Base-by-base conservation (phyloP, 2,329 filamentous ascomycete genomes). In the Sarocladium brachiariae region DNA sequence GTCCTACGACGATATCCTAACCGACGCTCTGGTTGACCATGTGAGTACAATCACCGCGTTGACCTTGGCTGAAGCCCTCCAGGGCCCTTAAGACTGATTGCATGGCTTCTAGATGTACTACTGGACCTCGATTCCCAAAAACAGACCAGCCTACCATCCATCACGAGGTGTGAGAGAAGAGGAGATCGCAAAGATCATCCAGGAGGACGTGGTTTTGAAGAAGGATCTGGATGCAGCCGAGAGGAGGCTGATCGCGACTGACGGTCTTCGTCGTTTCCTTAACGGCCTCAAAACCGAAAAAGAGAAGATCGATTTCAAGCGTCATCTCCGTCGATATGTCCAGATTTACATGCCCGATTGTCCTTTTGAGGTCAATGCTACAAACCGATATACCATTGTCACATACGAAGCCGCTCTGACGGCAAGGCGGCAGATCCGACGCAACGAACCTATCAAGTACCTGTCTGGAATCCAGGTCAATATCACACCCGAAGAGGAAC, bases 101-200 rank as follows among this genome's bases (percentile, higher is more conserved):
- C 58, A 64, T 53, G 47, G 54, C 53, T 7, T 46, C 53, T 58
- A 96, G 92, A 86, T 89, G 9, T 96, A 88, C 69, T 99, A 93
- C 74, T 97, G 93, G 92, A 92, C 92, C 5, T 87, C 81, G 3
- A 96, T 96, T 53, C 91, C 92, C 56, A 99, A 99, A 70, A 96
- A 97, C 62, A 84, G 87, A 54, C 83, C 82, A 51, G 89, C 88
- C 51, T 97, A 95, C 67, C 87, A 88, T 60, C 79, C 89, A 1
- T 89, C 87, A 6, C 84, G 93, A 55, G 89, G 89, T 35, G 75
- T 97, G 48, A 81, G 80, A 50, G 78, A 83, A 59, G 75, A 78
- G 51, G 80, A 81, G 39, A 78, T 86, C 33, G 66, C 76, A 43
- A 75, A 78, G 56, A 80, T 84, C 50, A 71, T 85, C 7, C 80